Evolutionary conservation across 495 filamentous ascomycete species (phyloP).

Genomic region (Penicillium flavigenum): DNA sequence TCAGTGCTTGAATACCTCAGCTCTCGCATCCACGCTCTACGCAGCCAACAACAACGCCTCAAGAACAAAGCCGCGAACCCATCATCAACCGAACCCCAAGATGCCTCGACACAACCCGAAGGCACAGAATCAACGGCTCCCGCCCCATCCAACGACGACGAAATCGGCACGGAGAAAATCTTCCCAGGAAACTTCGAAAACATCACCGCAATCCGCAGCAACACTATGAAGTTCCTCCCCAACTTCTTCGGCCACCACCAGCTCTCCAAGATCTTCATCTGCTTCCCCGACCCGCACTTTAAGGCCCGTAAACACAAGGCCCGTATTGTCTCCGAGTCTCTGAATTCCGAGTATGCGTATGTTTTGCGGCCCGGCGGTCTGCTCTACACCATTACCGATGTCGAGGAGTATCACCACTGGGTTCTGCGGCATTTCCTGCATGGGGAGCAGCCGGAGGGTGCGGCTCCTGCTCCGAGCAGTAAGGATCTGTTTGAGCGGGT

Average conservation of each 20-base stretch:
- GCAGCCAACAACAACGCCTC: conserved; percentile 59
- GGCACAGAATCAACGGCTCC: conserved; percentile 1
- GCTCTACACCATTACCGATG: conserved; percentile 95
- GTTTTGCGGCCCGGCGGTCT: conserved; percentile 78
- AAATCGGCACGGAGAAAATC: conserved; percentile 22
- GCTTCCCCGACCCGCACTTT: conserved; percentile 98
- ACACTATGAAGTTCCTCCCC: conserved; percentile 97
- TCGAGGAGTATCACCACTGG: conserved; percentile 91
- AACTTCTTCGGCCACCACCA: conserved; percentile 82
- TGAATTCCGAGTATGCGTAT: conserved; percentile 93
- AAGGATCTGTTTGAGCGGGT: conserved; percentile 55
- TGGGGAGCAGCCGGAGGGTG: conserved; percentile 26
- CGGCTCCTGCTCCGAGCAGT: conserved; percentile 43
- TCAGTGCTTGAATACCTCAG: conserved; percentile 87
- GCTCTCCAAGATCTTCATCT: conserved; percentile 89
- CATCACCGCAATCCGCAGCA: conserved; percentile 79
- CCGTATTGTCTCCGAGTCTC: conserved; percentile 81
- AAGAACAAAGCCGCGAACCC: conserved; percentile 22
- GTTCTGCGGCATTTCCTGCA: conserved; percentile 78
- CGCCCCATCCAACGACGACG: conserved; percentile 35
- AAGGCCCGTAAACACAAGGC: conserved; percentile 97
- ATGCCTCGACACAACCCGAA: conserved; percentile 7
- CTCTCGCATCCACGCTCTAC: conserved; percentile 78
- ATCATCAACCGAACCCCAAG: neutral
- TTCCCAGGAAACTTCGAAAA: conserved; percentile 68